Percentiles rank a stretch among this genome's conserved stretches.
These are phyloP conservation scores for Pythium pectinolyticum DNA, from an alignment of 352 stramenopile genomes.

Conservation along the genomic window DNA sequence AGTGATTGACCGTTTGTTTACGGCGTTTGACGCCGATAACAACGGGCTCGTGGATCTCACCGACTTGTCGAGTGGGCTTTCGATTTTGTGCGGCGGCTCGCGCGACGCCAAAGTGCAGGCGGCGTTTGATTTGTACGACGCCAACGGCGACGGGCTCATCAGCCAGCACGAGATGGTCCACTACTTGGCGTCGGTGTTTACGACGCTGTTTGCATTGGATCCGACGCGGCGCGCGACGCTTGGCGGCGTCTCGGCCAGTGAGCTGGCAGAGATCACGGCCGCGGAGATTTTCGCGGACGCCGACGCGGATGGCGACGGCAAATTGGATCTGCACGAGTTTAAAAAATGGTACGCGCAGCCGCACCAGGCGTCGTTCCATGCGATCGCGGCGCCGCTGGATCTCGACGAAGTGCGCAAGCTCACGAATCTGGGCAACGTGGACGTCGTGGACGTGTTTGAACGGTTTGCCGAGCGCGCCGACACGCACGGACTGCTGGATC, in stretches of 20 bases:
- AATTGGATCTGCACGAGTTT: conserved; percentile 86
- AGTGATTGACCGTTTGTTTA: conserved; percentile 76
- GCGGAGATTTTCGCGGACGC: conserved; percentile 86
- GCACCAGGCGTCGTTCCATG: conserved; percentile 67
- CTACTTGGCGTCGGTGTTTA: conserved; percentile 86
- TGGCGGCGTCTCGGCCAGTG: conserved; percentile 49
- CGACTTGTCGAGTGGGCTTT: conserved; percentile 75
- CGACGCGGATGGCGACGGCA: conserved; percentile 82
- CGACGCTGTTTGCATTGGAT: conserved; percentile 72
- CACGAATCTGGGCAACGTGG: conserved; percentile 79
- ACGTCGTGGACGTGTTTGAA: conserved; percentile 87
- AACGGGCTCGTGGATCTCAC: conserved; percentile 76
- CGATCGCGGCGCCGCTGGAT: conserved; percentile 67
- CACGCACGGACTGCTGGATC: conserved; percentile 56
- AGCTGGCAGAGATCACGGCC: conserved; percentile 66
- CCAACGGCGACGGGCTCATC: conserved; percentile 81
- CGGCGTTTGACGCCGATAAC: conserved; percentile 71
- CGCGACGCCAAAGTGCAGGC: conserved; percentile 69
- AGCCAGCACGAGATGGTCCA: conserved; percentile 83
- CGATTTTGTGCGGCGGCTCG: conserved; percentile 60
- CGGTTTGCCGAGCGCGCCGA: conserved; percentile 75
- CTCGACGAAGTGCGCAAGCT: conserved; percentile 82
- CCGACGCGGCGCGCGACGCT: conserved; percentile 60
- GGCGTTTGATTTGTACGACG: conserved; percentile 86
- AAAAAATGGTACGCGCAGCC: conserved; percentile 78